Conservation (phyloP, 345 rosid species). For the Xanthoceras sorbifolium region DNA sequence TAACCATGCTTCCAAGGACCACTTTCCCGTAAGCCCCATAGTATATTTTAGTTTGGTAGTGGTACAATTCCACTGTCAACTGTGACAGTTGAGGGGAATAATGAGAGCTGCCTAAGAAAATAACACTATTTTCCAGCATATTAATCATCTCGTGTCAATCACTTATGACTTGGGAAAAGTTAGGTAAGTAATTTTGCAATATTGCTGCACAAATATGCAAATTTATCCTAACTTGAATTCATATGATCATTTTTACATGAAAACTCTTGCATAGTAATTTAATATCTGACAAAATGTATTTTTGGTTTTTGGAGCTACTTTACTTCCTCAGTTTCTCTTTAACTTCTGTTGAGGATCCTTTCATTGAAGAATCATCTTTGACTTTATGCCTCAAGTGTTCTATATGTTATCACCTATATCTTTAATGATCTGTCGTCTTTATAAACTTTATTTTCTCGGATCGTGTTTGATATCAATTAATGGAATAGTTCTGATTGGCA, state of each 20-base stretch:
- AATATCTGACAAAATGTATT: background rate
- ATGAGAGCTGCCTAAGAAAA: background rate
- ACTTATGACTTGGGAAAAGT: background rate
- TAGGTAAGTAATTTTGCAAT: background rate
- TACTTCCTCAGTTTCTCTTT: background rate
- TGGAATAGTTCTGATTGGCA: conserved; percentile 37
- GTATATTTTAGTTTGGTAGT: background rate
- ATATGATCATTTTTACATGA: background rate
- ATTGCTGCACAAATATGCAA: background rate
- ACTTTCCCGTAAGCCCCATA: background rate
- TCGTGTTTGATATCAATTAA: conserved; percentile 4
- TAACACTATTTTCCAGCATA: background rate
- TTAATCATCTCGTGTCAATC: background rate
- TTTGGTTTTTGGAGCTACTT: background rate
- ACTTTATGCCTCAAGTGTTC: background rate
- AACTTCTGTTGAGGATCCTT: background rate
- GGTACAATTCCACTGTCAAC: background rate
- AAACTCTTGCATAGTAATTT: background rate
- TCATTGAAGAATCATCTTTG: background rate
- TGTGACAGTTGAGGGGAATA: background rate
- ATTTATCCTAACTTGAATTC: background rate
- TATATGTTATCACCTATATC: background rate
- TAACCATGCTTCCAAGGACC: background rate
- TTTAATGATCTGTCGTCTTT: background rate
- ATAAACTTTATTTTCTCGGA: background rate